Conservation (phyloP, 1,284 basidiomycete species). For the Heterobasidion occidentale region DNA sequence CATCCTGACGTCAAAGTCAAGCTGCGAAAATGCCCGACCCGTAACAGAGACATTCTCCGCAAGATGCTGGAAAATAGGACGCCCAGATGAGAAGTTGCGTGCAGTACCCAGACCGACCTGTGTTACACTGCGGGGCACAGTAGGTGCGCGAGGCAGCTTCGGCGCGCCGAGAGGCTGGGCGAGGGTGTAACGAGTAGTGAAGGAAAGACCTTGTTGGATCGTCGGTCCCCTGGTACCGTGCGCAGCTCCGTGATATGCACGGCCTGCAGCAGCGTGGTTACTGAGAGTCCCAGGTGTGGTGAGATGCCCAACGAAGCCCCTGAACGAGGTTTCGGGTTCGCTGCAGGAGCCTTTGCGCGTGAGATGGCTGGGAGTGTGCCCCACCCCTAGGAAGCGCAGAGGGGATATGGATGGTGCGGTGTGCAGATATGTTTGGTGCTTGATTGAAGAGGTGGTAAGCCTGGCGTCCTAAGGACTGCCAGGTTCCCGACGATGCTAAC, state of each 20-base stretch:
- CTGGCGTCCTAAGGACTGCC: slow-evolving; percentile 27
- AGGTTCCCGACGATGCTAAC: slow-evolving; percentile 44
- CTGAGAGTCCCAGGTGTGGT: slow-evolving; percentile 45
- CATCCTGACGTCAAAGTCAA: slow-evolving; percentile 49
- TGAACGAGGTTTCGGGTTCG: slow-evolving; percentile 47
- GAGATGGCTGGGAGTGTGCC: slow-evolving; percentile 18
- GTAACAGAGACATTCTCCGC: slow-evolving; percentile 69
- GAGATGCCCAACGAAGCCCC: slow-evolving; percentile 47
- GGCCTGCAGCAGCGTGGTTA: slow-evolving; percentile 24
- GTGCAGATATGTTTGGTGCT: slow-evolving; percentile 10
- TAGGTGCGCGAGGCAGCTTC: slow-evolving; percentile 49
- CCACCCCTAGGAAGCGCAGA: slow-evolving; percentile 22
- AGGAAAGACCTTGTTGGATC: slow-evolving; percentile 31
- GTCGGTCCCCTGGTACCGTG: slow-evolving; percentile 14
- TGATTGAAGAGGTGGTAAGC: slow-evolving; percentile 16
- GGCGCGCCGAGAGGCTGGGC: slow-evolving; percentile 33
- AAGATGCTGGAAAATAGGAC: slow-evolving; percentile 70
- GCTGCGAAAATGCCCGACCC: slow-evolving; percentile 60
- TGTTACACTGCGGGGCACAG: slow-evolving; percentile 37
- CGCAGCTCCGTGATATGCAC: slow-evolving; percentile 29
- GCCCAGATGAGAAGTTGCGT: slow-evolving; percentile 60
- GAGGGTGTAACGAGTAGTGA: slow-evolving; percentile 38
- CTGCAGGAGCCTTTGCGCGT: slow-evolving; percentile 41
- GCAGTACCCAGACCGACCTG: slow-evolving; percentile 68
- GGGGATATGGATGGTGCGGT: slow-evolving; percentile 37